These are phyloP conservation scores for Cytidiella melzeri DNA, from an alignment of 768 basidiomycete genomes.

Conservation along the genomic window DNA sequence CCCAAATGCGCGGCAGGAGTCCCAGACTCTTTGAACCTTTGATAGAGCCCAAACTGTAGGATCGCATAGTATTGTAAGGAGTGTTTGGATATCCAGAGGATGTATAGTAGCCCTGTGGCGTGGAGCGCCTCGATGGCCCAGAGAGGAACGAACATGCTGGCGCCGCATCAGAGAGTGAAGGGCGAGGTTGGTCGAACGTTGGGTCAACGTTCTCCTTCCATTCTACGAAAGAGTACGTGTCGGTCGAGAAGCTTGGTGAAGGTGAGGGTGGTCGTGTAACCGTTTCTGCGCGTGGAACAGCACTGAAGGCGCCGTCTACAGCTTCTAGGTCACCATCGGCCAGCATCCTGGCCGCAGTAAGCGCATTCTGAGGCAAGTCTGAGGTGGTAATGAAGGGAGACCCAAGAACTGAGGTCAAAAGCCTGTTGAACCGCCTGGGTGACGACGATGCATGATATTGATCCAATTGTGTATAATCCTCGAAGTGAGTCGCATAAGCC, in stretches of 20 bases:
- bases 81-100: slow-evolving; percentile 14
- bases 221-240: slow-evolving; percentile 39
- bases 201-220: slow-evolving; percentile 24
- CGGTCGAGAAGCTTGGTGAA: slow-evolving; percentile 33
- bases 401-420: slow-evolving; percentile 30
- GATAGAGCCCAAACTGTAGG: slow-evolving; percentile 10
- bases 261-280: slow-evolving; percentile 40
- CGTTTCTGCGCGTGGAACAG: slow-evolving; percentile 23
- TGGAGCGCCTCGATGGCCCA: slow-evolving; percentile 16
- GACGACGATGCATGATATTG: slow-evolving; percentile 1
- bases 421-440: slow-evolving; percentile 24
- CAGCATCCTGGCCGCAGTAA: slow-evolving; percentile 2
- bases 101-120: neutral
- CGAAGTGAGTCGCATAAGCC: neutral
- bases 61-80: slow-evolving; percentile 12
- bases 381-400: slow-evolving; percentile 27
- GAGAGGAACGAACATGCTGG: slow-evolving; percentile 26
- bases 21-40: slow-evolving; percentile 23
- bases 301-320: slow-evolving; percentile 23
- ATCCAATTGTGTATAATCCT: neutral
- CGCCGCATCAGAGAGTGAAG: slow-evolving; percentile 27
- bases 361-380: slow-evolving; percentile 20
- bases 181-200: slow-evolving; percentile 14
- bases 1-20: slow-evolving; percentile 35
- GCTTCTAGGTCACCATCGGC: slow-evolving; percentile 12